Evolutionary conservation across 2,329 filamentous ascomycete genomes (phyloP).

Genomic region (Xylaria sp.): DNA sequence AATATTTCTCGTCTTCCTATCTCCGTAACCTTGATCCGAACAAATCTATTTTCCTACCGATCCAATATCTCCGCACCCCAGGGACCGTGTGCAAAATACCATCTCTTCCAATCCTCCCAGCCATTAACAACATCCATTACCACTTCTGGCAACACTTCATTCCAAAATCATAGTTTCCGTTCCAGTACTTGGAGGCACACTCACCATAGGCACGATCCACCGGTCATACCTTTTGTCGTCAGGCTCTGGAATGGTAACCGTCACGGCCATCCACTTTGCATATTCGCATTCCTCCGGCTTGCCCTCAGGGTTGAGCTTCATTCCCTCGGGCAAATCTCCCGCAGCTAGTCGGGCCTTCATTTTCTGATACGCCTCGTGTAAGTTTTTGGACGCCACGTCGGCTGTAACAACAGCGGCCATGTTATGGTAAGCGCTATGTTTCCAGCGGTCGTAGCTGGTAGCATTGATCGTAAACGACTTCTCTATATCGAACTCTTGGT

Average conservation of each 20-base stretch:
- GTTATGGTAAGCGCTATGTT: constrained; percentile 61
- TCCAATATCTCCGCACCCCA: too few relatives aligned
- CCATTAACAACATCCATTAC: too few relatives aligned
- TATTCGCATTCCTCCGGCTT: constrained; percentile 13
- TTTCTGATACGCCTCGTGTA: constrained; percentile 57
- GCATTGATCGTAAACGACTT: constrained; percentile 60
- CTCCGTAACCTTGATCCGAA: too few relatives aligned
- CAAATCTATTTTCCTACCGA: background rate
- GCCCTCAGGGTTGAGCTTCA: constrained; percentile 11
- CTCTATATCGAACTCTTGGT: constrained; percentile 56
- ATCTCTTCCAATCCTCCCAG: too few relatives aligned
- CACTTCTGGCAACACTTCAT: too few relatives aligned
- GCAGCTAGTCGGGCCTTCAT: constrained; percentile 27
- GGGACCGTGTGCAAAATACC: too few relatives aligned
- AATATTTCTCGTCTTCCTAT: too few relatives aligned
- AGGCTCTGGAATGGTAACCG: constrained; percentile 57
- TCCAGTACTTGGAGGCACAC: constrained; percentile 29
- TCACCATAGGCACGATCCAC: constrained; percentile 66
- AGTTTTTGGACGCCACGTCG: constrained; percentile 67
- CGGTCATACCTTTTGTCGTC: constrained; percentile 66
- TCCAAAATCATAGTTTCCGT: too few relatives aligned
- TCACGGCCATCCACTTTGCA: constrained; percentile 46
- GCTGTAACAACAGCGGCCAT: constrained; percentile 75
- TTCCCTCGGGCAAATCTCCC: constrained; percentile 19
- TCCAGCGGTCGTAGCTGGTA: constrained; percentile 65